These are phyloP conservation scores for Panaeolus cyanescens DNA, from an alignment of 768 basidiomycete species.

Conservation along the genomic window DNA sequence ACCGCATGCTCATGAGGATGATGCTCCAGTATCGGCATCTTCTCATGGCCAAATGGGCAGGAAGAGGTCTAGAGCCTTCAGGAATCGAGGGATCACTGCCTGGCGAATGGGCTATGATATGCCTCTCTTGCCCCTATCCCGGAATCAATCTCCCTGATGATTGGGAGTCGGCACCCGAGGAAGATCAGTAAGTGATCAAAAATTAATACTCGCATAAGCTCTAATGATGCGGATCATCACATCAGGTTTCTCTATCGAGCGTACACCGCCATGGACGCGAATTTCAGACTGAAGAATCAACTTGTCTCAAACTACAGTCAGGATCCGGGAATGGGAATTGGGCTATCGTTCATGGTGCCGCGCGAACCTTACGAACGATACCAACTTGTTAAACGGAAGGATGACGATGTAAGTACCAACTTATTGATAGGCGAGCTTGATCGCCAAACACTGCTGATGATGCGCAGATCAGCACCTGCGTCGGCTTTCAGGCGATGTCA, in stretches of 20 bases:
- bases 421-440: not conserved
- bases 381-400: not conserved
- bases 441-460: not conserved
- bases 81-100: not conserved
- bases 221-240: too few species aligned
- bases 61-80: not conserved
- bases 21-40: conserved; percentile 4
- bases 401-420: conserved; percentile 1
- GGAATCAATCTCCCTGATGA: conserved; percentile 4
- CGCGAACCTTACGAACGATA: not conserved
- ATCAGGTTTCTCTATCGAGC: not conserved
- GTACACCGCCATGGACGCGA: conserved; percentile 14
- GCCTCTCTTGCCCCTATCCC: conserved; percentile 1
- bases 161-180: too few species aligned
- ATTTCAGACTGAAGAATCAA: conserved; percentile 5
- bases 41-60: not conserved
- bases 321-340: conserved; percentile 5
- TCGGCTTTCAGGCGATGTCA: not conserved
- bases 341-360: conserved; percentile 4
- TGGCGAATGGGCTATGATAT: not conserved
- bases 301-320: too few species aligned
- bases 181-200: too few species aligned
- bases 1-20: not conserved
- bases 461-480: not conserved
- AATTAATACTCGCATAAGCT: too few species aligned